phyloP scores from a whole-genome alignment of 177 flowering plant genomes.

The Vitis hybrid region DNA sequence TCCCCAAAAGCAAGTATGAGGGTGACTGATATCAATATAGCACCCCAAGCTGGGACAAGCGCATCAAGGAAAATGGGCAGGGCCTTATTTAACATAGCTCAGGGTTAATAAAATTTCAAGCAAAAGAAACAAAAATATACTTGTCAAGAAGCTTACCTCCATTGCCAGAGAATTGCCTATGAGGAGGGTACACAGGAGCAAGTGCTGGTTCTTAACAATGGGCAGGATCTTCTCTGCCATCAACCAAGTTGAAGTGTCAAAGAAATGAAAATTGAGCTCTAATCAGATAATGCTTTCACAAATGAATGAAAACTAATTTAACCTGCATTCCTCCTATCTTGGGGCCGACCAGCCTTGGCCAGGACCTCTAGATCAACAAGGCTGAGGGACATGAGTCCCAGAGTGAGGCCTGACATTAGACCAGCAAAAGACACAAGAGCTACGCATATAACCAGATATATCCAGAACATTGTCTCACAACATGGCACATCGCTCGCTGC shows the following conservation, averaged over 20 bases:
- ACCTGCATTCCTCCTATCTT: conserved; percentile 49
- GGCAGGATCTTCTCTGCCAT: conserved; percentile 38
- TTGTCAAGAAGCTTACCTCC: conserved; percentile 38
- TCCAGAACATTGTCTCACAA: conserved; percentile 37
- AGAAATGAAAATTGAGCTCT: not conserved
- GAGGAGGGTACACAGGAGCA: conserved; percentile 60
- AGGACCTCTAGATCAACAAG: conserved; percentile 62
- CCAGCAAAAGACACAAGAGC: conserved; percentile 50
- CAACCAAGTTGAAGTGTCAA: not conserved
- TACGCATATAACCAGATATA: conserved; percentile 25
- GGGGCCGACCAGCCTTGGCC: conserved; percentile 43
- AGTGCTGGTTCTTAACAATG: conserved; percentile 56
- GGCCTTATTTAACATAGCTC: conserved; percentile 28
- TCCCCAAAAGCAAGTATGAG: conserved; percentile 64
- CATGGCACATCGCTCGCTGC: conserved; percentile 22
- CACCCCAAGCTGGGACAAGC: conserved; percentile 54
- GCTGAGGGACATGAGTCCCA: conserved; percentile 56
- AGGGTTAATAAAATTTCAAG: not conserved
- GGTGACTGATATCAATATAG: conserved; percentile 59
- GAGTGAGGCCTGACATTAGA: conserved; percentile 57
- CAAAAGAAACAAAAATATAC: not conserved
- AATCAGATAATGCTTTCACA: too few relatives aligned
- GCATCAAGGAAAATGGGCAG: conserved; percentile 60
- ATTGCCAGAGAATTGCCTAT: conserved; percentile 56
- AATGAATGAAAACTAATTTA: not conserved